phyloP scores from a whole-genome alignment of 164 flowering plant genomes.

The Berberis thunbergii region DNA sequence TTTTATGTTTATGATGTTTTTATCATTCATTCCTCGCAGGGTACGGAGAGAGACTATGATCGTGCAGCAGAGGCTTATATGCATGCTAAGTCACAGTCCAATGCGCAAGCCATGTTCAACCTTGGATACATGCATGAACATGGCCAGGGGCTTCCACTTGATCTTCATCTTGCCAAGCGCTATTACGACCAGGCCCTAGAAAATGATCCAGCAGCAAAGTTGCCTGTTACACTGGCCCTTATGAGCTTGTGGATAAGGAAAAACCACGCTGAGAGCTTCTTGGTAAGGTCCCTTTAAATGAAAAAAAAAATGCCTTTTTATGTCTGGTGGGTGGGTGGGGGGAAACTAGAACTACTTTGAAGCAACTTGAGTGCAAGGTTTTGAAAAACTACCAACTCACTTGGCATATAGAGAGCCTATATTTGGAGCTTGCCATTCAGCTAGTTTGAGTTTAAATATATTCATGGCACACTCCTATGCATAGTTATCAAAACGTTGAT shows the following conservation, averaged over 20 bases:
- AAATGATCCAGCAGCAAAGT: constrained; percentile 69
- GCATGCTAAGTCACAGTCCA: constrained; percentile 85
- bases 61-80: constrained; percentile 98
- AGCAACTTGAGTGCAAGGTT: too few species aligned
- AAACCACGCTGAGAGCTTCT: constrained; percentile 61
- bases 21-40: constrained; percentile 22
- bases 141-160: constrained; percentile 91
- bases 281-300: constrained; percentile 35
- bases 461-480: too few species aligned
- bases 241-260: constrained; percentile 78
- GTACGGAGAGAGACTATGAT: constrained; percentile 83
- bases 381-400: too few species aligned
- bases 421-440: too few species aligned
- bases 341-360: not conserved
- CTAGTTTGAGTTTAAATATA: too few species aligned
- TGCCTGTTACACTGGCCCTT: constrained; percentile 87
- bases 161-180: constrained; percentile 97
- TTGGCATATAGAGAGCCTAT: too few species aligned
- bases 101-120: constrained; percentile 98
- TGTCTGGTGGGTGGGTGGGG: not conserved
- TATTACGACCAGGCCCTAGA: constrained; percentile 92
- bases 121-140: constrained; percentile 99
- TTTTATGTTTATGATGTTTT: not conserved
- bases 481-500: too few species aligned
- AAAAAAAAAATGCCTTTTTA: not conserved